A percentile compares a stretch with the other conserved stretches of the same genome.
phyloP scores from a whole-genome alignment of 495 filamentous ascomycete genomes.

The Durotheca rogersii region DNA sequence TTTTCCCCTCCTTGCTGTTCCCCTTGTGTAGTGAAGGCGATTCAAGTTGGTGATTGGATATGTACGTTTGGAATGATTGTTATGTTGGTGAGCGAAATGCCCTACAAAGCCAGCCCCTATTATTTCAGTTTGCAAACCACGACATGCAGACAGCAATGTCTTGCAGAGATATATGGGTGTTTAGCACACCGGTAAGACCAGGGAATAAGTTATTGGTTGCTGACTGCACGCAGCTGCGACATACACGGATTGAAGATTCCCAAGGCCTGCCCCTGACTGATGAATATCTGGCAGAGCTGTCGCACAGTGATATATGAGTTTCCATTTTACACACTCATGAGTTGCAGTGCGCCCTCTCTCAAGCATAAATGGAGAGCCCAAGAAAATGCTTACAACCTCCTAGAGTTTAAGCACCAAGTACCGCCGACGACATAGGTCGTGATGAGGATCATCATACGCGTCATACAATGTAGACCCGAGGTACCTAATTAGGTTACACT shows the following conservation, averaged over 20 bases:
- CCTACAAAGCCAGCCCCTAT: constrained; percentile 4
- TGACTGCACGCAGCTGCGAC: too few species aligned
- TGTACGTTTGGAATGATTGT: too few species aligned
- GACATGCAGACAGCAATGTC: constrained; percentile 26
- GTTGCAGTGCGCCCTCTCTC: too few species aligned
- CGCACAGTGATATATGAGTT: too few species aligned
- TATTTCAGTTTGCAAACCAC: constrained; percentile 18
- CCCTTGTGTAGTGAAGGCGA: too few species aligned
- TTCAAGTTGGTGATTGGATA: constrained; percentile 23
- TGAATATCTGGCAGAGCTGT: too few species aligned
- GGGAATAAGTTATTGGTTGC: constrained; percentile 10
- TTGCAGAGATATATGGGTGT: constrained; percentile 17
- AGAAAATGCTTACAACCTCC: too few species aligned
- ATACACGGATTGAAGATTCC: constrained; percentile 30
- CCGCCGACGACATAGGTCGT: constrained; percentile 14
- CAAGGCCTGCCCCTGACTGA: constrained; percentile 13
- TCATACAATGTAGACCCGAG: too few species aligned
- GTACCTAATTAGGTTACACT: constrained; percentile 1
- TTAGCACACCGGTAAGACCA: constrained; percentile 10
- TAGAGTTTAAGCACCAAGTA: constrained; percentile 2
- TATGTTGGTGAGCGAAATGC: constrained; percentile 22
- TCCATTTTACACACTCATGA: too few species aligned
- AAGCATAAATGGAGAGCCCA: too few species aligned
- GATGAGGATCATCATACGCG: too few species aligned
- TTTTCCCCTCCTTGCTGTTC: too few species aligned